Evolutionary conservation across 768 basidiomycete species (phyloP).

Genomic region (Erythrobasidium yunnanense): DNA sequence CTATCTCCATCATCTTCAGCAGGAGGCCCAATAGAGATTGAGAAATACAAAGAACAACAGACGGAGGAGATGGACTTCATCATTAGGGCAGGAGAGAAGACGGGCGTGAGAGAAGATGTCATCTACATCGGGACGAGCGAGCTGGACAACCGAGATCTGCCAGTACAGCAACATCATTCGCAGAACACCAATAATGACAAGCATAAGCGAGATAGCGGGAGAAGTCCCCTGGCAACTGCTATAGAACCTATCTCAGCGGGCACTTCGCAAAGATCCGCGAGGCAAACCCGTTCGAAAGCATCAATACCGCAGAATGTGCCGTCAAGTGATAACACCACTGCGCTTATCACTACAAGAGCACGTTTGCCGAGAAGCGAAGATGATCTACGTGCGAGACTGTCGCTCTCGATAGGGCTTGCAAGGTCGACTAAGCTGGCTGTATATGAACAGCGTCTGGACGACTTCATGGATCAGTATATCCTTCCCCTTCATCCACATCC

Average conservation of each 20-base stretch:
- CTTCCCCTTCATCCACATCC: constrained; percentile 27
- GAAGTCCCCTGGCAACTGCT: constrained; percentile 3
- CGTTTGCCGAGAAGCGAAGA: constrained; percentile 15
- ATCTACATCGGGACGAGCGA: background rate
- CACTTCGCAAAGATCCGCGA: too few relatives aligned
- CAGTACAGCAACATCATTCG: too few relatives aligned
- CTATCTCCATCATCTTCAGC: too few relatives aligned
- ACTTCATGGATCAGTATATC: constrained; percentile 30
- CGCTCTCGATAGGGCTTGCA: constrained; percentile 34
- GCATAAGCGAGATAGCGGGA: background rate
- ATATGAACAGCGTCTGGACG: constrained; percentile 37
- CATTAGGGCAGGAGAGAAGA: background rate
- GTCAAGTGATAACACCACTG: background rate
- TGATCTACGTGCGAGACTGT: constrained; percentile 35
- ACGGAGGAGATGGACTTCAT: constrained; percentile 34
- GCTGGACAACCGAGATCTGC: too few relatives aligned
- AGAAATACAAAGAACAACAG: constrained; percentile 32
- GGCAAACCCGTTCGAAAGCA: too few relatives aligned
- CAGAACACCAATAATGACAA: too few relatives aligned
- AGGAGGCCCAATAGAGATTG: constrained; percentile 30
- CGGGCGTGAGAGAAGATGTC: background rate
- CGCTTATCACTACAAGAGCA: background rate
- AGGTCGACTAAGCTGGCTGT: constrained; percentile 36
- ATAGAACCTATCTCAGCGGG: background rate
- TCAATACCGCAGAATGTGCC: too few relatives aligned